Base-by-base conservation (phyloP, 139 green algal species). In the Auxenochlorella pyrenoidosa region DNA sequence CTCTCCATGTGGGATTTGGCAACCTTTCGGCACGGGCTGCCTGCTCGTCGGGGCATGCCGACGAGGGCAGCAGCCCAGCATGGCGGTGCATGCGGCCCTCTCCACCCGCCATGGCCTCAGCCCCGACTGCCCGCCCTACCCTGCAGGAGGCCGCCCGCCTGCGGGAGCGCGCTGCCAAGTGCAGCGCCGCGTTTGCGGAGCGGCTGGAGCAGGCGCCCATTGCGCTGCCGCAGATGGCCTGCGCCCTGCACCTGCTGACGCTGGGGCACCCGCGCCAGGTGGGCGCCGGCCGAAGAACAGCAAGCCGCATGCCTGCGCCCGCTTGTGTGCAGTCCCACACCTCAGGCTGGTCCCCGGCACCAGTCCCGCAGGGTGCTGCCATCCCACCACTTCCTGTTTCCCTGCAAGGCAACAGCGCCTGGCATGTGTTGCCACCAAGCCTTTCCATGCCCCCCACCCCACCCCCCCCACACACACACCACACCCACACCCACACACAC, bases 151-250 rank as follows among this genome's bases (percentile, higher is more conserved):
- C 63, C 5, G 22, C 28, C 28, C 36, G 36, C 47, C 70, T 87
- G 30, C 34, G 59, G 41, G 36, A 81, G 54, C 85, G 85, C 34
- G 89, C 87, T 19, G 68, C 41, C 12, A 34, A 83, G 63, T 80
- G 59, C 21, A 88, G 90, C 54, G 87, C 89, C 8, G 91, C 89
- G 0, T 97, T 97, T 70, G 63, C 70, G 16, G 85, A 84, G 36
- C 87, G 90, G n/a, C 89, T 98, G 58, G 47, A 88, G 19, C 60
- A 94, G 71, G 63, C 90, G 54, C 90, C 95, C 2, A 76, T 96
- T 43, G 93, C 95, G 2, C 75, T 98, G 88, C 96, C 96, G 0
- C 92, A 97, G 79, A 94, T 98, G 95, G 96, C 92, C 66, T 89
- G 79, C 43, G 73, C 93, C 5, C 90, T 96, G 12, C 89, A 95